Evolutionary conservation across 306 rosid genomes (phyloP), one percentile per base, ranked within the genome.

Genomic region (Vigna angularis): DNA sequence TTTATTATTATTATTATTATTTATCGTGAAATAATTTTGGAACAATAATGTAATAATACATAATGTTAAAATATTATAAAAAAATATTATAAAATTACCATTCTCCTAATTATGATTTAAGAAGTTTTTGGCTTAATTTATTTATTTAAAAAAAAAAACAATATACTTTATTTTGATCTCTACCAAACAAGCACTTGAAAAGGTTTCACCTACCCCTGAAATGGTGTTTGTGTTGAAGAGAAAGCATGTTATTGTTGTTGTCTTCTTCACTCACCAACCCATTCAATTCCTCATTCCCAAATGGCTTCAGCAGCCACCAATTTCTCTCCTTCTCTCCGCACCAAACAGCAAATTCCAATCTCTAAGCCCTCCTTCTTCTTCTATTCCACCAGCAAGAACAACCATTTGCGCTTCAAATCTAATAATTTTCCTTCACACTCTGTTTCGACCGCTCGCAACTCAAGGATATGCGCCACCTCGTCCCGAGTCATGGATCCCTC

Each of bases 401-500:
- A 45, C 55, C 70, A 67, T 52, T 18, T 32, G 6, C 79, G 77
- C 71, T 65, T 87, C 55, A 82, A 59, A 72, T 72, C 80, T 1
- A 71, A 48, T 10, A 64, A 42, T 6, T 75, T 9, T 28, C 61
- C 64, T 8, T 75, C 9, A 40, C 56, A 49, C 8, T 76, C 86
- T 52, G 59, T 44, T 70, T 74, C 83, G 2, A 71, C 45, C 4
- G 3, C 77, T 2, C 14, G 82, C 44, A 84, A 75, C 11, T 74
- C 83, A 22, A 82, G 67, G 79, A 79, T 91, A 66, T 80, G 83
- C 55, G 94, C 93, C 50, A 67, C 70, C 16, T 91, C 90, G 9
- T 90, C 91, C 53, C 91, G 82, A 81, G 83, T 90, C 26, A 85
- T 93, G 94, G 94, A 91, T 83, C 92, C 85, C 22, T 86, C 85